These are phyloP conservation scores for Ceratocystis colombiana DNA, from an alignment of 2,329 filamentous ascomycete species.

Conservation along the genomic window DNA sequence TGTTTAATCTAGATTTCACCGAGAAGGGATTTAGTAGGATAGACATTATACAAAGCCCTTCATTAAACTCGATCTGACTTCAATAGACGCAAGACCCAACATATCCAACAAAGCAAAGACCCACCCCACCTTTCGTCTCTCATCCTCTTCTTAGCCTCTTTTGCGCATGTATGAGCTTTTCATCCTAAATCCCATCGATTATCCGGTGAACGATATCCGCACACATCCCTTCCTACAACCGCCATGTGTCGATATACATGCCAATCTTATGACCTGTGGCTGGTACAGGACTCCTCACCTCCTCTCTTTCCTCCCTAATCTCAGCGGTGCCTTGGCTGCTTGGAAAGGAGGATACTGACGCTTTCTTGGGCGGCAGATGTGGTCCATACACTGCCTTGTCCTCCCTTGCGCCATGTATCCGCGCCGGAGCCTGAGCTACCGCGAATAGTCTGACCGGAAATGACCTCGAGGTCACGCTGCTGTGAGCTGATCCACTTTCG, in stretches of 20 bases:
- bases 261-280: neutral
- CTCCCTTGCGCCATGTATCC: slow-evolving; percentile 60
- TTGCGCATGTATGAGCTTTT: neutral
- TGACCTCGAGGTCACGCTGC: slow-evolving; percentile 78
- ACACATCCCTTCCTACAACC: too few relatives aligned
- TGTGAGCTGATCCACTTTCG: slow-evolving; percentile 84
- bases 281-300: neutral
- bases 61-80: too few relatives aligned
- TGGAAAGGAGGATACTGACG: slow-evolving; percentile 50
- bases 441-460: slow-evolving; percentile 68
- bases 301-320: neutral
- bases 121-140: neutral
- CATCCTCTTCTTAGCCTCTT: neutral
- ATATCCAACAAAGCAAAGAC: neutral
- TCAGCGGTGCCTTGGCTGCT: slow-evolving; percentile 35
- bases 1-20: too few relatives aligned
- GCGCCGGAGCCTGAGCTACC: slow-evolving; percentile 38
- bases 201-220: neutral
- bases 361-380: slow-evolving; percentile 52
- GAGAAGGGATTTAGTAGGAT: too few relatives aligned
- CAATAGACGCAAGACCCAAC: neutral
- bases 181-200: neutral
- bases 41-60: too few relatives aligned
- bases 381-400: slow-evolving; percentile 45
- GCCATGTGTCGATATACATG: too few relatives aligned